A percentile compares a stretch with the other conserved stretches of the same genome.
Conservation (phyloP, 106 monocot genomes). For the Chionographis japonica region DNA sequence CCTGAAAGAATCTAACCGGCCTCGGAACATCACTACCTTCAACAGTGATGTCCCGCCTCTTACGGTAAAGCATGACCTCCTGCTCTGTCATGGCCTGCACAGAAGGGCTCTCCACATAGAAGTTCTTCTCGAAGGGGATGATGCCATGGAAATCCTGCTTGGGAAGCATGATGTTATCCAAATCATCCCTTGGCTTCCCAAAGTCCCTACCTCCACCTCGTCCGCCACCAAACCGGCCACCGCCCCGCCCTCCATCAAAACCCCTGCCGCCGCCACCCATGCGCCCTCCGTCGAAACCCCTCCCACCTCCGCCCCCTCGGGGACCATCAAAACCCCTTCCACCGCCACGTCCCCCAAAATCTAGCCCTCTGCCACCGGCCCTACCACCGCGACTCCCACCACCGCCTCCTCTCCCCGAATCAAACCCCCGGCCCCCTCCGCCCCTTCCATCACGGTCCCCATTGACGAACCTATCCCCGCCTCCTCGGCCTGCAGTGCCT, state of each 20-base stretch:
- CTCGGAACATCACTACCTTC: slow-evolving; percentile 88
- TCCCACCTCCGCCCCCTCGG: slow-evolving; percentile 9
- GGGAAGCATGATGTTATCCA: slow-evolving; percentile 57
- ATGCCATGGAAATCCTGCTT: slow-evolving; percentile 76
- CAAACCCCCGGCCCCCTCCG: slow-evolving; percentile 9
- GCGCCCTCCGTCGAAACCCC: neutral
- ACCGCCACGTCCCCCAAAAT: neutral
- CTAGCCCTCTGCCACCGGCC: slow-evolving; percentile 12
- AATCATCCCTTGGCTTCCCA: slow-evolving; percentile 39
- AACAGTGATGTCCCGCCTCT: slow-evolving; percentile 58
- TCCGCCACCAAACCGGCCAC: slow-evolving; percentile 11
- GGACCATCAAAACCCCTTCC: slow-evolving; percentile 8
- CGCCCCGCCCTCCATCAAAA: slow-evolving; percentile 7
- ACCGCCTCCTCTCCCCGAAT: slow-evolving; percentile 5
- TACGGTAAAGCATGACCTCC: slow-evolving; percentile 56
- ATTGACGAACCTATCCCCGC: slow-evolving; percentile 2
- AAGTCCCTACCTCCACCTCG: slow-evolving; percentile 12
- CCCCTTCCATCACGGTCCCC: neutral
- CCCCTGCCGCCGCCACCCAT: slow-evolving; percentile 10
- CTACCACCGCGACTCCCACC: slow-evolving; percentile 11
- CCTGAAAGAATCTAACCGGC: slow-evolving; percentile 66
- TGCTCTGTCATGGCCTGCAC: slow-evolving; percentile 78
- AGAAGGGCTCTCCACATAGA: slow-evolving; percentile 65
- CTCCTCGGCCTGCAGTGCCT: slow-evolving; percentile 5
- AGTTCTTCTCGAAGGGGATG: slow-evolving; percentile 82